Conservation (phyloP, 1,284 basidiomycete genomes). For the Dichomitus squalens region DNA sequence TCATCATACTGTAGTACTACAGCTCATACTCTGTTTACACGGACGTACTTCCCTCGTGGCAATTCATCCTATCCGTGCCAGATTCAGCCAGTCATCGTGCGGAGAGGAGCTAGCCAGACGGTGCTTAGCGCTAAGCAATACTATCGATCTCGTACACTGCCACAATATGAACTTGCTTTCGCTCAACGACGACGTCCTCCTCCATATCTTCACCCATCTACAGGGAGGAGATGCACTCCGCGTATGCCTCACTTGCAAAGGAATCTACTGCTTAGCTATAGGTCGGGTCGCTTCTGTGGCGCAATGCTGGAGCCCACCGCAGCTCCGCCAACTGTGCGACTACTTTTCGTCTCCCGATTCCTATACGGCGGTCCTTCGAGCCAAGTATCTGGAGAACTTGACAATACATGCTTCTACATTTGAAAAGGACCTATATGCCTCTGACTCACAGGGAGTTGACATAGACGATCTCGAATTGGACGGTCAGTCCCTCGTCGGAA, state of each 20-base stretch:
- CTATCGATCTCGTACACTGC: no score
- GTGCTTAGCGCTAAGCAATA: no score
- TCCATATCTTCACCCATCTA: conserved; percentile 6
- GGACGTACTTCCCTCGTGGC: no score
- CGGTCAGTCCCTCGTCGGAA: background rate
- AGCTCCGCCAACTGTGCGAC: background rate
- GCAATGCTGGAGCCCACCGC: background rate
- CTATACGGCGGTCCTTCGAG: background rate
- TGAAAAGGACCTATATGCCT: background rate
- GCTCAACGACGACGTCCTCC: conserved; percentile 14
- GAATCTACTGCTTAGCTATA: conserved; percentile 3
- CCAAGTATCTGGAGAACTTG: background rate
- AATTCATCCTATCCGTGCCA: no score
- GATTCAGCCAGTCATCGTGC: no score
- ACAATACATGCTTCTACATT: background rate
- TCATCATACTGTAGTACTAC: no score
- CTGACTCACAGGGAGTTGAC: no score
- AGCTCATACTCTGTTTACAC: no score
- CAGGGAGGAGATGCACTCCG: conserved; percentile 6
- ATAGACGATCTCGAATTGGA: no score
- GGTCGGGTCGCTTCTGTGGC: background rate
- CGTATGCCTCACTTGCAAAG: conserved; percentile 8
- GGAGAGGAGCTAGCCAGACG: no score
- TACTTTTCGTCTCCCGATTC: background rate
- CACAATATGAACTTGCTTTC: conserved; percentile 8